phyloP scores from a whole-genome alignment of 2,329 filamentous ascomycete genomes.

The Alternaria triticimaculans region DNA sequence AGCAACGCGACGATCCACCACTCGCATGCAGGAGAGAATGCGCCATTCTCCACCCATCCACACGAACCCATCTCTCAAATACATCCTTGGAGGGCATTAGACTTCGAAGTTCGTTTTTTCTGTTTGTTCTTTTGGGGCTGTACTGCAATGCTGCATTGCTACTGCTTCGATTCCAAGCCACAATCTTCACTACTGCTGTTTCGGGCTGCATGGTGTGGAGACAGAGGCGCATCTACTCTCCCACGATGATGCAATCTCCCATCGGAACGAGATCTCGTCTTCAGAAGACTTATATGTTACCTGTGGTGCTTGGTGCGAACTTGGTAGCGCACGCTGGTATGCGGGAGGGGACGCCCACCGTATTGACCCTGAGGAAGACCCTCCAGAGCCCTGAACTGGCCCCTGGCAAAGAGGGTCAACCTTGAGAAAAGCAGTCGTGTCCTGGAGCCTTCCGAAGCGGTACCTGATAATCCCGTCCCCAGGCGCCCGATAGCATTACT shows the following conservation, averaged over 20 bases:
- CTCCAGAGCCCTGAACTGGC: neutral
- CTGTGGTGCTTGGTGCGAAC: neutral
- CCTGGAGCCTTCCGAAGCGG: neutral
- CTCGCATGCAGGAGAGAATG: neutral
- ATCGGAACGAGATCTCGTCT: neutral
- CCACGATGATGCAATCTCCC: neutral
- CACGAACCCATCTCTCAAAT: neutral
- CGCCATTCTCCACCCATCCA: slow-evolving; percentile 1
- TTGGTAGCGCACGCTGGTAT: neutral
- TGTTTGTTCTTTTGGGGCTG: neutral
- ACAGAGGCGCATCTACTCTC: neutral
- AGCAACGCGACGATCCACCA: neutral
- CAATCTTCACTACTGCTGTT: neutral
- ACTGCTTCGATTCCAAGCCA: neutral
- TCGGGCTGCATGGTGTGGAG: neutral
- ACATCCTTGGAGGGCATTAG: neutral
- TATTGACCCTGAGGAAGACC: slow-evolving; percentile 1
- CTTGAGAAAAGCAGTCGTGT: slow-evolving; percentile 4
- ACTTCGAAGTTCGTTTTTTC: neutral
- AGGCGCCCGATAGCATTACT: neutral
- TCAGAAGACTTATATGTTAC: neutral
- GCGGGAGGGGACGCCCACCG: neutral
- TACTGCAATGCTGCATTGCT: neutral
- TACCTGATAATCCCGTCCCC: neutral
- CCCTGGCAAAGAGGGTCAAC: neutral